Evolutionary conservation across 208 protist species (phyloP), one percentile per base, ranked within the genome.

Genomic region (Ichthyophonus hoferi): DNA sequence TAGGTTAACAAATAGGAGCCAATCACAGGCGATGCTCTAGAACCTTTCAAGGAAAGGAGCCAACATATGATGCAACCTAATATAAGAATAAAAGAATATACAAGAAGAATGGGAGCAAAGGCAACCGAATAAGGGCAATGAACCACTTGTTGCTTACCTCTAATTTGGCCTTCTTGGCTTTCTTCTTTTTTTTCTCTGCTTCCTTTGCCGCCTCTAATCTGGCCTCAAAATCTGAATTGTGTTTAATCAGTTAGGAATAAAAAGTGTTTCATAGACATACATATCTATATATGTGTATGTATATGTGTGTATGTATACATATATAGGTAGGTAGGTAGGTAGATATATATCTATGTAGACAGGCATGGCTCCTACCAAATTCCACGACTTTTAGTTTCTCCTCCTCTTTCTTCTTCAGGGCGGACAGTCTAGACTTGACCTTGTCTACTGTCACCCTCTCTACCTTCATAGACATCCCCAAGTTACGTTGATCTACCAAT

Each of bases 401-500:
- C 24, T 40, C 40, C 42, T 88, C 34, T 7, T 78, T 58, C 3
- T 78, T 43, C 84, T 88, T 88, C 50, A 88, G 84, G 7, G 1
- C 50, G 24, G 38, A 39, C 2, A 88, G 84, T 41, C 42, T 88
- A 3, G 24, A 7, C 37, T 86, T 84, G 1, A 89, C 86, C 12
- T 86, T 50, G 40, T 86, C 82, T 17, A 83, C 14, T 1, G 89
- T 85, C 41, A 58, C 88, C 39, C 89, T 24, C 40, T 88, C 83
- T 2, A 88, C 86, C 35, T 79, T 41, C 89, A 91, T 86, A 40
- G n/a, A 58, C 89, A 91, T 91, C 1, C 77, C 83, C 79, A 88
- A 42, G 41, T 88, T 88, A 1, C 77, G 82, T 85, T 87, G 83
- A 83, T 91, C 89, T 91, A 67, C n/a, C n/a, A n/a, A n/a, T n/a